Evolutionary conservation across 2,329 filamentous ascomycete genomes (phyloP).

Genomic region (Exophiala phaeomuriformis): DNA sequence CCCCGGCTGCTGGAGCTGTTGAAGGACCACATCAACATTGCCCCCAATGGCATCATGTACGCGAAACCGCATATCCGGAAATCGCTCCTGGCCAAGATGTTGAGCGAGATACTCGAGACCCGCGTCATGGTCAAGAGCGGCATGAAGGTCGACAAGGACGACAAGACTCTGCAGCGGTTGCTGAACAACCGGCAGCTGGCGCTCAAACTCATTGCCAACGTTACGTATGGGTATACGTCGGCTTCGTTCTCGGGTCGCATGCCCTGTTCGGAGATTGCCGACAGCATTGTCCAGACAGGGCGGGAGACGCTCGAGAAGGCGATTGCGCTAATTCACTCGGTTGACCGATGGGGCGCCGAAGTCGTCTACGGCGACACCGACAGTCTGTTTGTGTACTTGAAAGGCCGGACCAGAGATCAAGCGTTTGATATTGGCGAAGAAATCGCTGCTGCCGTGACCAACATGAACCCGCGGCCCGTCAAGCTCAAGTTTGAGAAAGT

Average conservation of each 20-base stretch:
- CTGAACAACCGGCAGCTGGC: slow-evolving; percentile 91
- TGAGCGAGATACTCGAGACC: slow-evolving; percentile 90
- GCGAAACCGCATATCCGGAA: slow-evolving; percentile 76
- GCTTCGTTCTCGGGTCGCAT: slow-evolving; percentile 94
- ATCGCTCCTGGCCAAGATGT: slow-evolving; percentile 89
- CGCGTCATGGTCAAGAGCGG: slow-evolving; percentile 96
- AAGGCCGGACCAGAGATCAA: slow-evolving; percentile 75
- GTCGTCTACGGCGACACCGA: slow-evolving; percentile 98
- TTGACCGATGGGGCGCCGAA: slow-evolving; percentile 82
- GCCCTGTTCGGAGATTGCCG: slow-evolving; percentile 95
- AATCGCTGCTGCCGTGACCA: slow-evolving; percentile 78
- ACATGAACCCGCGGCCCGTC: slow-evolving; percentile 81
- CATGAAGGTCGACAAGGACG: slow-evolving; percentile 89
- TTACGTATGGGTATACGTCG: slow-evolving; percentile 96
- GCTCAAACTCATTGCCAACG: slow-evolving; percentile 93
- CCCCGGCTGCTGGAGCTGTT: slow-evolving; percentile 67
- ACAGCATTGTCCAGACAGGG: slow-evolving; percentile 94
- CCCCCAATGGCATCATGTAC: slow-evolving; percentile 97
- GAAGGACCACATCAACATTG: slow-evolving; percentile 79
- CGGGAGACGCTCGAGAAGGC: slow-evolving; percentile 91
- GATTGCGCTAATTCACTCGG: slow-evolving; percentile 84
- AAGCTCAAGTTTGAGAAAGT: slow-evolving; percentile 99
- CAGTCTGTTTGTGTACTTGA: slow-evolving; percentile 83
- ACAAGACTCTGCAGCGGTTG: slow-evolving; percentile 74
- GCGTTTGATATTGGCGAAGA: slow-evolving; percentile 91